Evolutionary conservation across 129 eudicot species (phyloP), one percentile per base, ranked within the genome.

Genomic region (Artemisia argyi): DNA sequence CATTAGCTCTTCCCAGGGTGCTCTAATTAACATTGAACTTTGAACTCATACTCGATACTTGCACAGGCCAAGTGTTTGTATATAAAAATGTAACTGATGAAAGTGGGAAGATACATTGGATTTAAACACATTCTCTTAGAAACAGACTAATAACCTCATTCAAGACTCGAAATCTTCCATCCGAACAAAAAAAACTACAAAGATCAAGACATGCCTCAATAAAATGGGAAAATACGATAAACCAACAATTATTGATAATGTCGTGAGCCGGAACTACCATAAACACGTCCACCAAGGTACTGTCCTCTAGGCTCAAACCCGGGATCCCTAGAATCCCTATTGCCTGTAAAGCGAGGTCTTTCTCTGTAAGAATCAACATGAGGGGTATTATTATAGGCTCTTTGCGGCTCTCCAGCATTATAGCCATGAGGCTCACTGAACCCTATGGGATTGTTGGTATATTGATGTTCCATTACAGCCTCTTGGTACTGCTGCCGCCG

Each of bases 401-500:
- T 69, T 58, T 72, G 88, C 2, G 85, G 63, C 74, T 88, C 96
- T 17, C 72, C 83, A 42, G 70, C 71, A 12, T 74, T 71, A 73
- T 78, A 87, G 10, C 76, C 89, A 52, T 69, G 85, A 71, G 75
- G 84, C 12, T 83, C 86, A 60, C 13, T 76, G 58, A 76, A 72
- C 46, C 82, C 84, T 11, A 44, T 51, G 20, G 79, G 48, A 35
- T 73, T 78, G 75, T 46, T 65, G 35, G 82, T 75, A 50, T 78
- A 59, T 28, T 78, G 82, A 17, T 78, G 82, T 54, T 80, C 90
- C 76, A 80, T 68, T 17, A 71, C 68, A 22, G 73, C 78, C 70
- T 80, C 85, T 71, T 89, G 91, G 78, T 86, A 89, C 57, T 83
- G 89, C 73, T 86, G 96, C 54, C 79, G 79, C 14, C 91, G 85